A percentile compares a stretch with the other conserved stretches of the same genome.
phyloP scores from a whole-genome alignment of 2,329 filamentous ascomycete genomes.

The Diaporthe amygdali region DNA sequence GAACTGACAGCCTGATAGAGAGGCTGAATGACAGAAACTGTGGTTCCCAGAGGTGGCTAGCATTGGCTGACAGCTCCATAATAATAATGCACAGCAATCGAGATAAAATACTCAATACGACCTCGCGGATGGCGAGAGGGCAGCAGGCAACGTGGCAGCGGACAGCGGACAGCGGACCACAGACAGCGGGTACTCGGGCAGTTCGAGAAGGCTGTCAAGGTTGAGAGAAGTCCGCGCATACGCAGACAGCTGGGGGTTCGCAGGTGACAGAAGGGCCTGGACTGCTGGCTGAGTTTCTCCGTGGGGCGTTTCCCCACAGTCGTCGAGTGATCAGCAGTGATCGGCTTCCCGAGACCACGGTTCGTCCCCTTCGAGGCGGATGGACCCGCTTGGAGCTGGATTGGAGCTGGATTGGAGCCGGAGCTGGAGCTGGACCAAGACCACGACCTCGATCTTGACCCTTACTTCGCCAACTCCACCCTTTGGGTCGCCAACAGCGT shows the following conservation, averaged over 20 bases:
- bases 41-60: not conserved
- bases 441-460: not conserved
- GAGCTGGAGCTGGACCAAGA: not conserved
- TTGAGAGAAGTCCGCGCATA: not conserved
- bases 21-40: not conserved
- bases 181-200: not conserved
- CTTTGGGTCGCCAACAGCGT: not conserved
- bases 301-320: constrained; percentile 16
- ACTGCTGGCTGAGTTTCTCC: constrained; percentile 11
- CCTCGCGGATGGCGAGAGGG: not conserved
- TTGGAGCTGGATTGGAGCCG: not conserved
- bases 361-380: not conserved
- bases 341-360: constrained; percentile 13
- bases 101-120: not conserved
- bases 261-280: constrained; percentile 9
- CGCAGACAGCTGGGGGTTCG: not conserved
- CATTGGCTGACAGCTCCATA: not conserved
- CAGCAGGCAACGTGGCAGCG: not conserved
- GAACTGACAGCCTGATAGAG: not conserved
- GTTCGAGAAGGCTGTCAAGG: not conserved
- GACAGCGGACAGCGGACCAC: not conserved
- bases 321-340: constrained; percentile 14
- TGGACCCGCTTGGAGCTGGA: not conserved
- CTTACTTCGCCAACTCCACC: too few species aligned
- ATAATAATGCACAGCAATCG: not conserved